These are phyloP conservation scores for Plenodomus lindquistii DNA, from an alignment of 2,329 filamentous ascomycete species.

Conservation along the genomic window DNA sequence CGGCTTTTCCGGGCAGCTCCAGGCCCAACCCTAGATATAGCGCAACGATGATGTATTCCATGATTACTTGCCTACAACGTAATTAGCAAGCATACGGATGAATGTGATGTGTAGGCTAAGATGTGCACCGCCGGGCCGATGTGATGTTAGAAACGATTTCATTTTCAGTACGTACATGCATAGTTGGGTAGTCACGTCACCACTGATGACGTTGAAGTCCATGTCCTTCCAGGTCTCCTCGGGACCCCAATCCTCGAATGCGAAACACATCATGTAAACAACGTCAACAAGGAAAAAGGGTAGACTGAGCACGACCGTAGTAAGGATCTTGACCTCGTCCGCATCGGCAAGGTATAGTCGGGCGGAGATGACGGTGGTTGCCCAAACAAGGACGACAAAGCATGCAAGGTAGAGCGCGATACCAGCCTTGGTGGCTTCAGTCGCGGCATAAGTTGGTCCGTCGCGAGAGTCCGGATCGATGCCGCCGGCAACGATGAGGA, in stretches of 20 bases:
- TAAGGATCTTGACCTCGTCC: constrained; percentile 40
- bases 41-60: constrained; percentile 41
- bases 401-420: constrained; percentile 39
- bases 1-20: constrained; percentile 36
- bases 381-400: constrained; percentile 39
- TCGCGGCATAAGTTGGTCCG: constrained; percentile 36
- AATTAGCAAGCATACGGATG: constrained; percentile 1
- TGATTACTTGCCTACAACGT: constrained; percentile 35
- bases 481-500: constrained; percentile 41
- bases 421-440: constrained; percentile 41
- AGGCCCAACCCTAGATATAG: constrained; percentile 39
- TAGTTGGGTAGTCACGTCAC: constrained; percentile 37
- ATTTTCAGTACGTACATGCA: constrained; percentile 36
- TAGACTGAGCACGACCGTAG: constrained; percentile 40
- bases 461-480: constrained; percentile 41
- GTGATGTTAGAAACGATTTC: background rate
- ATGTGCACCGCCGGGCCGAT: background rate
- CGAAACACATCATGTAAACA: constrained; percentile 45
- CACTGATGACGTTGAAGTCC: constrained; percentile 43
- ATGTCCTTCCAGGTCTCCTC: constrained; percentile 16
- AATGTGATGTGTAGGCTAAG: background rate
- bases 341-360: constrained; percentile 39
- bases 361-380: constrained; percentile 41
- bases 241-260: constrained; percentile 30
- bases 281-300: constrained; percentile 43